Evolutionary conservation across 2,329 filamentous ascomycete genomes (phyloP), one percentile per base, ranked within the genome.

Genomic region (Monosporascus sp.): DNA sequence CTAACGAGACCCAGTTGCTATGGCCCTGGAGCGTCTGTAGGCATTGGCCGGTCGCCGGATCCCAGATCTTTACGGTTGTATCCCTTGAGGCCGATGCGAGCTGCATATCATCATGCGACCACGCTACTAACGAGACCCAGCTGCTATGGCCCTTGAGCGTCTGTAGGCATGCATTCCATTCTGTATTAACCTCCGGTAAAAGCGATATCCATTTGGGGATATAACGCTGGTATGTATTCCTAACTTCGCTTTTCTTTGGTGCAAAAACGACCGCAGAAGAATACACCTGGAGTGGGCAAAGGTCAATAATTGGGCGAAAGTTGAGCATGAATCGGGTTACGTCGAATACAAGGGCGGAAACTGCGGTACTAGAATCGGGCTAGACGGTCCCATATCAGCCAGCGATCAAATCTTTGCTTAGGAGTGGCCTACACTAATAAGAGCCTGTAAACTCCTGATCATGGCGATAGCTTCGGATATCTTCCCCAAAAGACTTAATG

Each of bases 201-300:
- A 6, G 5, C 24, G 5, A 37, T 22, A 68, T 55, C 58, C 56
- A 60, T 8, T 35, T 9, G 14, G 60, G 60, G 2, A 60, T 55
- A 9, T 55, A 20, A 40, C 58, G 44, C 22, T 53, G 7, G 44
- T 60, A 65, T 14, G 14, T 47, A 26, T 41, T 53, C 35, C 67
- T 60, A 31, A 70, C 38, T 35, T 63, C 56, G 51, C 64, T 69
- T 5, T 53, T 49, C 8, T 53, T 31, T 48, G 68, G 70, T 15
- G 64, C 60, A 56, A 73, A 72, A 48, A 59, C 55, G 37, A 61
- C 65, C 24, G 51, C 67, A 46, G 59, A 70, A 49, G 49, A 66
- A 56, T 73, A 73, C 50, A 60, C 38, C 52, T 73, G 68, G 17
- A 65, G 58, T 35, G 68, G 63, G 2, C 65, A 51, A 14, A 55